phyloP scores from a whole-genome alignment of 2,329 filamentous ascomycete species.

The Bipolaris sorokiniana region DNA sequence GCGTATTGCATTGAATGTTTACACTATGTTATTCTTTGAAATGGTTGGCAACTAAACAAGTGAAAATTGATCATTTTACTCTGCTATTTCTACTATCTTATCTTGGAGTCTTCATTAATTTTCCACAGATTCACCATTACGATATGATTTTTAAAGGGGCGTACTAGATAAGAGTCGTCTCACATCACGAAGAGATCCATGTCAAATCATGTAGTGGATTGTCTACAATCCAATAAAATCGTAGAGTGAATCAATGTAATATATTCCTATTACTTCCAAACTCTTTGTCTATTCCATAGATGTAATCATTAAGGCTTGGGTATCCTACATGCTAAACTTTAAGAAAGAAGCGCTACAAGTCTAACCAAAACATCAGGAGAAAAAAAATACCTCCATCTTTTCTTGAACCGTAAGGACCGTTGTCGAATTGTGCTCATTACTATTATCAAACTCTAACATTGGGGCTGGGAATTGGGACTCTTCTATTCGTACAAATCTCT shows the following conservation, averaged over 20 bases:
- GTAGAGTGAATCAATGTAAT: no score
- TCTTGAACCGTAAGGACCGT: neutral
- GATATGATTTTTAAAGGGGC: no score
- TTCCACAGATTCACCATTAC: no score
- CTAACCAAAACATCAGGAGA: neutral
- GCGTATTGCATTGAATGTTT: neutral
- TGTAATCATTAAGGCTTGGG: neutral
- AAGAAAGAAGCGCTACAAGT: neutral
- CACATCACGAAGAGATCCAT: no score
- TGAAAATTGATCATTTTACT: no score
- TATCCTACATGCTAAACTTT: neutral
- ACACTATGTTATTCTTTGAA: neutral
- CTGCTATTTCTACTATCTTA: no score
- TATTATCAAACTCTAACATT: neutral
- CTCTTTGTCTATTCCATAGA: neutral
- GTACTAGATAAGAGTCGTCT: no score
- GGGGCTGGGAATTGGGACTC: no score
- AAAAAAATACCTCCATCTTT: neutral
- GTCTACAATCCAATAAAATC: no score
- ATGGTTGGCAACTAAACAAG: neutral
- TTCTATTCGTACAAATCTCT: slow-evolving; percentile 26
- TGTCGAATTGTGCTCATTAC: neutral
- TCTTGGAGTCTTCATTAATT: no score
- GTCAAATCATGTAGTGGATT: no score
- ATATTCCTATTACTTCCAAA: no score